These are phyloP conservation scores for Myrmaecium sp. DNA, from an alignment of 2,329 filamentous ascomycete genomes.

Conservation along the genomic window DNA sequence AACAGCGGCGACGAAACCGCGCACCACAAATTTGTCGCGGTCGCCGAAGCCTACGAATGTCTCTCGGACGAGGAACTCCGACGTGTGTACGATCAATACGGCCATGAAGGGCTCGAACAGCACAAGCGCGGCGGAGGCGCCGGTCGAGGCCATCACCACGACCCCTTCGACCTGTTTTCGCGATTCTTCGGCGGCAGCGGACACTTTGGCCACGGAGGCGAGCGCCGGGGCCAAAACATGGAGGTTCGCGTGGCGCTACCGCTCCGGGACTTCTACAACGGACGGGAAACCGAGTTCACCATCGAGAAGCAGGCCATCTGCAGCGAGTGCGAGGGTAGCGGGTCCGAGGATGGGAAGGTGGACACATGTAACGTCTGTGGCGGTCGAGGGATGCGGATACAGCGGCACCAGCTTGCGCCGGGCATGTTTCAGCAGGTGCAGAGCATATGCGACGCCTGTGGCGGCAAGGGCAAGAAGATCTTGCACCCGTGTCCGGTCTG, in stretches of 20 bases:
- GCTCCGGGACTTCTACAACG: constrained; percentile 84
- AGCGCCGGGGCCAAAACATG: constrained; percentile 73
- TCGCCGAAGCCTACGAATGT: constrained; percentile 90
- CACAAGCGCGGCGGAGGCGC: constrained; percentile 55
- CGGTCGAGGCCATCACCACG: constrained; percentile 42
- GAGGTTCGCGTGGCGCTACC: constrained; percentile 68
- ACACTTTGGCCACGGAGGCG: constrained; percentile 60
- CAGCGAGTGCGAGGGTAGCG: constrained; percentile 74
- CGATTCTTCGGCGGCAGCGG: constrained; percentile 90
- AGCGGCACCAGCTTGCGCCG: constrained; percentile 83
- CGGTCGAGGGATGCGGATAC: constrained; percentile 68
- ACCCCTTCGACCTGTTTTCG: constrained; percentile 92
- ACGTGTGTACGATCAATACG: constrained; percentile 84
- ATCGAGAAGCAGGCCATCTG: constrained; percentile 94
- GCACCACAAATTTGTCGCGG: constrained; percentile 79
- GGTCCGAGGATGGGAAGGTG: constrained; percentile 65
- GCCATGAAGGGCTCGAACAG: constrained; percentile 77
- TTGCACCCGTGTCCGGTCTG: constrained; percentile 74
- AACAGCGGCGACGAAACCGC: constrained; percentile 58
- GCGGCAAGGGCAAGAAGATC: constrained; percentile 74
- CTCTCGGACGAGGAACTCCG: constrained; percentile 66
- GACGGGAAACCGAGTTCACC: constrained; percentile 68
- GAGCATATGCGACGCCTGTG: constrained; percentile 73
- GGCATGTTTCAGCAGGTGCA: constrained; percentile 99
- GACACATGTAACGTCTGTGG: constrained; percentile 62